phyloP scores from a whole-genome alignment of 495 filamentous ascomycete species.

The Penicillium maclennaniae region DNA sequence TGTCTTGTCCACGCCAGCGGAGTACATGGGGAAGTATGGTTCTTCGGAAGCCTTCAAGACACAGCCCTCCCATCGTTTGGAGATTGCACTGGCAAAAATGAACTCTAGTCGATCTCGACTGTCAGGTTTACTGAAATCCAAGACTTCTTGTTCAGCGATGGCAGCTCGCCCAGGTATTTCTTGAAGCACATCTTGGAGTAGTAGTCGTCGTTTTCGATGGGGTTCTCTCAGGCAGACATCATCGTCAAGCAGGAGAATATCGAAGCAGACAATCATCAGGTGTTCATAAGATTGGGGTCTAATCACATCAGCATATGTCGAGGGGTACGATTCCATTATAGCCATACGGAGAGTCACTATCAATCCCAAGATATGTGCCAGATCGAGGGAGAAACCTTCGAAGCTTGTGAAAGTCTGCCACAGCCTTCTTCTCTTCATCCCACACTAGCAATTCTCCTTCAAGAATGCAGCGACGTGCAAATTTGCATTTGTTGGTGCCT shows the following conservation, averaged over 20 bases:
- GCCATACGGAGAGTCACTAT: constrained; percentile 66
- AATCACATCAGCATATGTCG: constrained; percentile 8
- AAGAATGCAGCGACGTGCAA: constrained; percentile 65
- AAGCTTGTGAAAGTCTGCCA: constrained; percentile 73
- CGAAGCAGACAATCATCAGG: constrained; percentile 81
- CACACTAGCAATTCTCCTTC: constrained; percentile 82
- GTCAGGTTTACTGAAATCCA: constrained; percentile 54
- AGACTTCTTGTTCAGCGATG: constrained; percentile 55
- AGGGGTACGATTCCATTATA: too few relatives aligned
- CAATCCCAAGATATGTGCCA: constrained; percentile 63
- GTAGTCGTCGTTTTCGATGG: constrained; percentile 56
- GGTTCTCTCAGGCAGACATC: constrained; percentile 57
- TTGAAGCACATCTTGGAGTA: constrained; percentile 56
- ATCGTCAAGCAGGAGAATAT: constrained; percentile 69
- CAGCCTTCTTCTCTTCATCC: constrained; percentile 56
- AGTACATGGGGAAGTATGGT: constrained; percentile 64
- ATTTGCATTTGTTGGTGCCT: constrained; percentile 48
- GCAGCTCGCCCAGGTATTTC: constrained; percentile 55
- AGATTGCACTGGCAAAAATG: constrained; percentile 63
- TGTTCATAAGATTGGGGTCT: constrained; percentile 67
- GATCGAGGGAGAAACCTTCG: constrained; percentile 74
- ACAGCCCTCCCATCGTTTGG: constrained; percentile 65
- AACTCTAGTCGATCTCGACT: constrained; percentile 49
- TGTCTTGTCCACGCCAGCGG: constrained; percentile 24
- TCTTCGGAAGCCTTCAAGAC: constrained; percentile 75